Percentiles rank a stretch among this genome's conserved stretches.
These are phyloP conservation scores for Aspergillus haitiensis DNA, from an alignment of 495 filamentous ascomycete genomes.

Conservation along the genomic window DNA sequence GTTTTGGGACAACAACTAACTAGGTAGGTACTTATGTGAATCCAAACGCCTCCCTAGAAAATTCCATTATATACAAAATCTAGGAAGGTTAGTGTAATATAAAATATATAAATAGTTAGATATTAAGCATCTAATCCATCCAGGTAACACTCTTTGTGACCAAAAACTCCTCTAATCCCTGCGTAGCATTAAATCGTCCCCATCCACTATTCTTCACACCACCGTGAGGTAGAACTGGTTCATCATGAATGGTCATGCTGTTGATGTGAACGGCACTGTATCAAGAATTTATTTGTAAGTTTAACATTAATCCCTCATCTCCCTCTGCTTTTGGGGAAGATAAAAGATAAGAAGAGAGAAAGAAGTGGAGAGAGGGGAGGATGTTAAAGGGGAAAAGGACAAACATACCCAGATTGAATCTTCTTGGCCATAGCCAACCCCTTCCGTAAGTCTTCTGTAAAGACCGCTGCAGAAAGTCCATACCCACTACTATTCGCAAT, in stretches of 20 bases:
- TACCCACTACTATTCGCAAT: conserved; percentile 51
- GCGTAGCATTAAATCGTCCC: conserved; percentile 60
- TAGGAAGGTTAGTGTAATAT: no score
- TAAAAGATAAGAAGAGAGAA: neutral
- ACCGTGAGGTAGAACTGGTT: conserved; percentile 74
- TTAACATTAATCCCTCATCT: neutral
- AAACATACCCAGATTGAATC: conserved; percentile 48
- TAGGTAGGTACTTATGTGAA: no score
- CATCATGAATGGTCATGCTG: conserved; percentile 83
- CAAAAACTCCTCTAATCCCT: conserved; percentile 72
- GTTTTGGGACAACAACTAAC: no score
- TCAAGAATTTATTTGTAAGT: neutral
- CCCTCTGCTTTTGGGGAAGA: neutral
- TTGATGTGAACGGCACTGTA: conserved; percentile 79
- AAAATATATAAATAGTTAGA: neutral
- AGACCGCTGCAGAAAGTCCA: conserved; percentile 49
- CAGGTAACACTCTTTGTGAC: conserved; percentile 82
- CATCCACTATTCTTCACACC: conserved; percentile 83
- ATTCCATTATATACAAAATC: no score
- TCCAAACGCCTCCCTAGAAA: no score
- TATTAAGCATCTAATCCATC: conserved; percentile 36
- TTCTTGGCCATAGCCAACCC: conserved; percentile 45
- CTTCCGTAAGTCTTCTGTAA: conserved; percentile 46
- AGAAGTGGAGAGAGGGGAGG: neutral
- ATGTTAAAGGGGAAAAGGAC: neutral